phyloP scores from a whole-genome alignment of 2,329 filamentous ascomycete genomes.

The Apiospora rasikravindrae region DNA sequence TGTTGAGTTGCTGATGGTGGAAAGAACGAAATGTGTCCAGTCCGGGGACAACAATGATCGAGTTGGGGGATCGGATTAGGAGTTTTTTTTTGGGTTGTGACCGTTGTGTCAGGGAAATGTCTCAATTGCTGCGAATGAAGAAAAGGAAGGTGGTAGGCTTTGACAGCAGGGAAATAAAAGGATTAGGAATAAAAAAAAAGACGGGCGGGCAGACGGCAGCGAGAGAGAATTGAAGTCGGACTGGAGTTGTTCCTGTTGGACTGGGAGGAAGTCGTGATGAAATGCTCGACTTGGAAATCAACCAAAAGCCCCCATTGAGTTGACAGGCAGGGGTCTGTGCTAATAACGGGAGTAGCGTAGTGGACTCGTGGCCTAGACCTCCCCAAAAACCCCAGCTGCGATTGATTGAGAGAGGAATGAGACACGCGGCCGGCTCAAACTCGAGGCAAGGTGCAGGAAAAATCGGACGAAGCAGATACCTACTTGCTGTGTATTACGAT shows the following conservation, averaged over 20 bases:
- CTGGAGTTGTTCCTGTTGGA: not conserved
- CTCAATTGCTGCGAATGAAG: not conserved
- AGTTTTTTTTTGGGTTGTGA: not conserved
- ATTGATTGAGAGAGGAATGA: conserved; percentile 5
- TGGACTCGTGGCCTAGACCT: conserved; percentile 17
- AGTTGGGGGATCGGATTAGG: not conserved
- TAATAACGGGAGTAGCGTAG: conserved; percentile 5
- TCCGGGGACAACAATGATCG: not conserved
- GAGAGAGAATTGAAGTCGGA: conserved; percentile 5
- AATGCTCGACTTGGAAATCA: conserved; percentile 8
- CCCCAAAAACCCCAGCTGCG: not conserved
- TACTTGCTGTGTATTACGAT: not conserved
- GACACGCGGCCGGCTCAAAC: conserved; percentile 12
- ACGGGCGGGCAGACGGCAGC: not conserved
- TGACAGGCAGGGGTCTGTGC: conserved; percentile 5
- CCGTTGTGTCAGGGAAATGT: not conserved
- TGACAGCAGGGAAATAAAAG: not conserved
- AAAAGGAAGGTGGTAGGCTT: not conserved
- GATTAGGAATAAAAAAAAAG: not conserved
- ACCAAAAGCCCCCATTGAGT: not conserved
- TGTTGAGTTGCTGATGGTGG: not conserved
- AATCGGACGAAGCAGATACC: not conserved
- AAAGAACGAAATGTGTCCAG: conserved; percentile 8
- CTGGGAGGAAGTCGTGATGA: conserved; percentile 2
- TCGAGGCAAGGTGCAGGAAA: not conserved